phyloP scores from a whole-genome alignment of 768 basidiomycete genomes.

The Tulasnella sp. region DNA sequence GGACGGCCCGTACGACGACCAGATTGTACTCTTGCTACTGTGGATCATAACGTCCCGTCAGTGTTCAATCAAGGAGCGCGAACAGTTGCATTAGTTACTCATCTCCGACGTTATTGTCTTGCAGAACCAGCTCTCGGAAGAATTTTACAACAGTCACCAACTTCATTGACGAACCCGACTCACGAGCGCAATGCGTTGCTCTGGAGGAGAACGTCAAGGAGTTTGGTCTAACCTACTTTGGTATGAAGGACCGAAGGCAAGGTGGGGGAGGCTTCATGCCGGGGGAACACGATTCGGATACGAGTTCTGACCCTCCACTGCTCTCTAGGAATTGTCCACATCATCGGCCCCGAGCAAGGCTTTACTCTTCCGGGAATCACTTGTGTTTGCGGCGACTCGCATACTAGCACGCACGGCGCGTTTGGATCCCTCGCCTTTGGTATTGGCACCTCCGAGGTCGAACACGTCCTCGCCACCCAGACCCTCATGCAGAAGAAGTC shows the following conservation, averaged over 20 bases:
- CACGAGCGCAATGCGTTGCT: constrained; percentile 70
- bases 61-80: too few species aligned
- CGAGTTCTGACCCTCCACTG: neutral
- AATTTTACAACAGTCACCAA: constrained; percentile 57
- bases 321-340: constrained; percentile 67
- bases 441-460: constrained; percentile 89
- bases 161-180: constrained; percentile 78
- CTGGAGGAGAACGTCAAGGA: constrained; percentile 85
- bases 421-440: constrained; percentile 90
- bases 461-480: constrained; percentile 89
- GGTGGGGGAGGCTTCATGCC: constrained; percentile 34
- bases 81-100: too few species aligned
- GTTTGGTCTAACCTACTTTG: constrained; percentile 87
- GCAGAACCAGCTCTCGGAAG: constrained; percentile 62
- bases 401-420: constrained; percentile 88
- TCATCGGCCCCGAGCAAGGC: constrained; percentile 90
- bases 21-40: constrained; percentile 82
- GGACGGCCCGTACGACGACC: constrained; percentile 68
- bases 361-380: constrained; percentile 77
- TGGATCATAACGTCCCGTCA: constrained; percentile 82
- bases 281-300: neutral
- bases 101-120: too few species aligned
- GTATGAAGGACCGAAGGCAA: constrained; percentile 80
- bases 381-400: constrained; percentile 87
- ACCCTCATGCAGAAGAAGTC: constrained; percentile 77